Conservation (phyloP, 257 asterid species). For the Eucommia ulmoides region DNA sequence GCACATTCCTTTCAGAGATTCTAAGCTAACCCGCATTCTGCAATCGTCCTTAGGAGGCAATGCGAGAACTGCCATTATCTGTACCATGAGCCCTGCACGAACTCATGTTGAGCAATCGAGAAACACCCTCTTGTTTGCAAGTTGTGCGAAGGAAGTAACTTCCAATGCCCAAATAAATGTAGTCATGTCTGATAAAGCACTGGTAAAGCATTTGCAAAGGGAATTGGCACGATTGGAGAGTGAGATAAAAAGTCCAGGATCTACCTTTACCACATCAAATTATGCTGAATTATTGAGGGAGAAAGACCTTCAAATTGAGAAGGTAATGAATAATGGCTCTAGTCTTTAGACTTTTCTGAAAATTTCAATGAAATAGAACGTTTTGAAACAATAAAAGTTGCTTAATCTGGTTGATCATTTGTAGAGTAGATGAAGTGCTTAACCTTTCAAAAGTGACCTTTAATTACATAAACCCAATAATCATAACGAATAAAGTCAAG, state of each 20-base stretch:
- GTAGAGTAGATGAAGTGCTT: too few species aligned
- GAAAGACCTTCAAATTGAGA: slow-evolving; percentile 71
- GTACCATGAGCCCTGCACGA: slow-evolving; percentile 93
- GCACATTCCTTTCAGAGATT: slow-evolving; percentile 88
- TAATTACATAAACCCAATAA: too few species aligned
- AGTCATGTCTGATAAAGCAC: slow-evolving; percentile 80
- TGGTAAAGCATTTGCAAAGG: slow-evolving; percentile 77
- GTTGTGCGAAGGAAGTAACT: slow-evolving; percentile 93
- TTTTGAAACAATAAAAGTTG: background rate
- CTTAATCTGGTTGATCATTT: too few species aligned
- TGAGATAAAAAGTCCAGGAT: slow-evolving; percentile 47
- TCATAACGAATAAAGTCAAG: too few species aligned
- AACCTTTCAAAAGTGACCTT: too few species aligned
- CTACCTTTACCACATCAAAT: slow-evolving; percentile 26
- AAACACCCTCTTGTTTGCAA: slow-evolving; percentile 90
- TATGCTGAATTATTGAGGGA: slow-evolving; percentile 38
- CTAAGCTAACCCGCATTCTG: slow-evolving; percentile 89
- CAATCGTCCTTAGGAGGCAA: slow-evolving; percentile 86
- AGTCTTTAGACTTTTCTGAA: too few species aligned
- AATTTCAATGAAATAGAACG: background rate
- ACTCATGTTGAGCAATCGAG: slow-evolving; percentile 90
- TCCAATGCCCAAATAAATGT: slow-evolving; percentile 78
- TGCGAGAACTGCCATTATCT: slow-evolving; percentile 81
- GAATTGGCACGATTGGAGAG: slow-evolving; percentile 64
- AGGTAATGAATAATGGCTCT: too few species aligned